Evolutionary conservation across 352 stramenopile species (phyloP).

Genomic region (Plasmopara muralis): DNA sequence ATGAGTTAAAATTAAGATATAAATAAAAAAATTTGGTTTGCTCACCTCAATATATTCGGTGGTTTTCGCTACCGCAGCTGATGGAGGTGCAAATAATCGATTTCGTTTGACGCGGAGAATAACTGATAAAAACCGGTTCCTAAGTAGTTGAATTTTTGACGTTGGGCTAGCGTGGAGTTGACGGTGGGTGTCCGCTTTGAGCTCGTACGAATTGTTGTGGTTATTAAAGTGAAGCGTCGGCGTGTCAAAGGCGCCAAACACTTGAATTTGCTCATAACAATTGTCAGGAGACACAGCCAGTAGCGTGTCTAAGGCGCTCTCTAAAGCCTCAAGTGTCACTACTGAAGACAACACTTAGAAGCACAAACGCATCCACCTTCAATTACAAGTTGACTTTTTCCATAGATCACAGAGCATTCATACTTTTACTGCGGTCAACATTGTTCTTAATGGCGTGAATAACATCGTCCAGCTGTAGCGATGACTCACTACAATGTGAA

Average conservation of each 20-base stretch:
- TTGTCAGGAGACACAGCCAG: conserved; percentile 75
- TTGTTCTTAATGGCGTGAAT: conserved; percentile 86
- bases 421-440: conserved; percentile 84
- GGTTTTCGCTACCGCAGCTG: conserved; percentile 43
- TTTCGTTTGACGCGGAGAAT: conserved; percentile 76
- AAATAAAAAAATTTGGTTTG: background rate
- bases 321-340: conserved; percentile 72
- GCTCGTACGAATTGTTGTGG: conserved; percentile 66
- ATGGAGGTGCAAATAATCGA: conserved; percentile 69
- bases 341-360: conserved; percentile 70
- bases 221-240: conserved; percentile 54
- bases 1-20: background rate
- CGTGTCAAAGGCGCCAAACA: conserved; percentile 77
- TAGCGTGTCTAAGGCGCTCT: conserved; percentile 77
- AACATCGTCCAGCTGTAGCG: conserved; percentile 73
- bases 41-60: conserved; percentile 55
- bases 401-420: conserved; percentile 5
- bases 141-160: conserved; percentile 56
- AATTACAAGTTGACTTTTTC: background rate
- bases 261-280: conserved; percentile 74
- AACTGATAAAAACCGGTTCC: conserved; percentile 58
- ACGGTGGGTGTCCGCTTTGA: conserved; percentile 49
- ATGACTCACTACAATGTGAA: conserved; percentile 42
- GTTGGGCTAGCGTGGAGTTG: conserved; percentile 53
- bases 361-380: conserved; percentile 1